Evolutionary conservation across 345 rosid species (phyloP).

Genomic region (Xanthoceras sorbifolium): DNA sequence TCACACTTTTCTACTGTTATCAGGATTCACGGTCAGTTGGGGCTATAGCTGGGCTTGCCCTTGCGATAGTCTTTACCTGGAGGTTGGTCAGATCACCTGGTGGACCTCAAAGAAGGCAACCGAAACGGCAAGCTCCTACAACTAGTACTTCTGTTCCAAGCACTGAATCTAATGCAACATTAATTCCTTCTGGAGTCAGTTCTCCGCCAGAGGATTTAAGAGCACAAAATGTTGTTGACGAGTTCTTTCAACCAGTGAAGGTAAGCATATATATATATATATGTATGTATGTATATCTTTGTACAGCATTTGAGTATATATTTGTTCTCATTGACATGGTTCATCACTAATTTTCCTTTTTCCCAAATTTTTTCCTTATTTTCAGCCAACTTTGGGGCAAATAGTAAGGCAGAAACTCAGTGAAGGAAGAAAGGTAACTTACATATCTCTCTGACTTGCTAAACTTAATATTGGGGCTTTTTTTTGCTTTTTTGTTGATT

Average conservation of each 20-base stretch:
- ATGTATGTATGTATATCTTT: neutral
- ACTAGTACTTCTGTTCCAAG: conserved; percentile 45
- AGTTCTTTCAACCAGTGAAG: conserved; percentile 79
- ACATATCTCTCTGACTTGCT: conserved; percentile 6
- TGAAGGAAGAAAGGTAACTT: conserved; percentile 84
- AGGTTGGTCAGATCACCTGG: conserved; percentile 72
- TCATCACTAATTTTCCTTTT: conserved; percentile 9
- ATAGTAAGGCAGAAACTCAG: conserved; percentile 84
- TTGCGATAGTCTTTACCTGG: conserved; percentile 86
- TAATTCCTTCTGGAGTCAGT: conserved; percentile 43
- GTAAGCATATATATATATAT: conserved; percentile 29
- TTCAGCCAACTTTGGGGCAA: conserved; percentile 82
- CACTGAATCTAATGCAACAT: conserved; percentile 47
- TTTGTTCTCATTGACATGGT: neutral
- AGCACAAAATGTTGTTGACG: conserved; percentile 72
- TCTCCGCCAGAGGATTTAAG: conserved; percentile 59
- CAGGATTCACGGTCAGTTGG: conserved; percentile 92
- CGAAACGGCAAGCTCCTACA: conserved; percentile 61
- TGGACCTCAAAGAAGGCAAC: conserved; percentile 68
- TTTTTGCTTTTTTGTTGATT: neutral
- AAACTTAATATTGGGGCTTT: neutral
- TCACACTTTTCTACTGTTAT: conserved; percentile 14
- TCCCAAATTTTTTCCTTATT: neutral
- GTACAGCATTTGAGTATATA: neutral
- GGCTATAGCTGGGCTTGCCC: conserved; percentile 93